A percentile compares a stretch with the other conserved stretches of the same genome.
phyloP scores from a whole-genome alignment of 352 stramenopile species.

The Phytophthora lateralis region DNA sequence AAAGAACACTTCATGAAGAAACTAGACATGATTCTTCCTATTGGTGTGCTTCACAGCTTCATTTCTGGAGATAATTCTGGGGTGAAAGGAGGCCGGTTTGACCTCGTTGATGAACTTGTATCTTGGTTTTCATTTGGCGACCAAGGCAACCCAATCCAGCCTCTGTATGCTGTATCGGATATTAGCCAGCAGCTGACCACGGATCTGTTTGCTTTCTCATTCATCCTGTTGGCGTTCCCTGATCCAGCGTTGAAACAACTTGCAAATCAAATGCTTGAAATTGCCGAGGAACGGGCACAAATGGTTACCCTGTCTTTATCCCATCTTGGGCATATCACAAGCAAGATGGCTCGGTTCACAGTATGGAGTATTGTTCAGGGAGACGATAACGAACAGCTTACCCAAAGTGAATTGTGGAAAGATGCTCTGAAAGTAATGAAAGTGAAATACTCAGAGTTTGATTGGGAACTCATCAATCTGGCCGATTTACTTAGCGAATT shows the following conservation, averaged over 20 bases:
- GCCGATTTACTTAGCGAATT: constrained; percentile 64
- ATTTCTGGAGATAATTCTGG: constrained; percentile 24
- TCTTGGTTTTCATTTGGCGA: constrained; percentile 24
- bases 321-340: constrained; percentile 64
- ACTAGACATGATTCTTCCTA: constrained; percentile 55
- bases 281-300: constrained; percentile 55
- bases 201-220: constrained; percentile 75
- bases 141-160: not conserved
- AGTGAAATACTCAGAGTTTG: constrained; percentile 66
- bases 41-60: constrained; percentile 51
- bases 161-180: constrained; percentile 15
- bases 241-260: constrained; percentile 42
- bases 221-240: constrained; percentile 43
- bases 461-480: constrained; percentile 69
- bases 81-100: constrained; percentile 25
- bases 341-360: constrained; percentile 71
- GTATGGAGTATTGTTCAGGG: constrained; percentile 57
- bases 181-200: constrained; percentile 67
- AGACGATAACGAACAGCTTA: constrained; percentile 25
- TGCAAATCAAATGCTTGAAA: constrained; percentile 45
- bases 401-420: constrained; percentile 43
- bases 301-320: constrained; percentile 49
- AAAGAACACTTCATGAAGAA: constrained; percentile 35
- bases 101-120: constrained; percentile 44
- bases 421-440: constrained; percentile 67